Evolutionary conservation across 306 rosid species (phyloP).

Genomic region (Luffa aegyptiaca): DNA sequence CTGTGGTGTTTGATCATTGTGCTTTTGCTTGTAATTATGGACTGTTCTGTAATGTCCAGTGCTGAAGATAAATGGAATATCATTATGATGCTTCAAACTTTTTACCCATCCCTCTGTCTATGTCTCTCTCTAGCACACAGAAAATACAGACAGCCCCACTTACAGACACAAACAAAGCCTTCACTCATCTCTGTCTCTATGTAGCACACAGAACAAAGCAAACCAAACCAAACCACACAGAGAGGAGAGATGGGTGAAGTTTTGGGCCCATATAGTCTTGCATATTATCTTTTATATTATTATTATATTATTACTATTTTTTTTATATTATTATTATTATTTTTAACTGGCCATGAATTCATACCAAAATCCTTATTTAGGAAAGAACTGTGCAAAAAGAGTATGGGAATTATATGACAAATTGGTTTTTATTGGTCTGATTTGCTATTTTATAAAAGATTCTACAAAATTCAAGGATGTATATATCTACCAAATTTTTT

Average conservation of each 20-base stretch:
- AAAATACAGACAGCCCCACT: not conserved
- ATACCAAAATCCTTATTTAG: not conserved
- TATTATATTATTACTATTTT: no score
- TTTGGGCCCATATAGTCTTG: no score
- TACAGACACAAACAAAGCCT: not conserved
- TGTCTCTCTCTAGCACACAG: not conserved
- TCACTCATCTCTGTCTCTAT: not conserved
- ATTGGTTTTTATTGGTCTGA: no score
- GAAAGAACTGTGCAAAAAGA: not conserved
- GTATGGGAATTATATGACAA: no score
- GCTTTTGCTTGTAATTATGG: no score
- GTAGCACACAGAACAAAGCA: not conserved
- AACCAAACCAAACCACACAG: not conserved
- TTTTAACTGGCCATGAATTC: no score
- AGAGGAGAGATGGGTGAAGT: not conserved
- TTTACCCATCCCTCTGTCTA: not conserved
- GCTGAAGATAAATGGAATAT: not conserved
- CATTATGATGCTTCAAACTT: not conserved
- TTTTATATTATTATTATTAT: no score
- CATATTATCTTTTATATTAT: no score
- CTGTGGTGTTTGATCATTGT: not conserved
- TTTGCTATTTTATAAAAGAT: no score
- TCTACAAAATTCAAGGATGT: no score
- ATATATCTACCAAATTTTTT: no score
- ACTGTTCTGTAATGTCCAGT: not conserved